Percentiles rank a stretch among this genome's conserved stretches.
Evolutionary conservation across 2,329 filamentous ascomycete genomes (phyloP).

Genomic region (Scedosporium minutisporum): DNA sequence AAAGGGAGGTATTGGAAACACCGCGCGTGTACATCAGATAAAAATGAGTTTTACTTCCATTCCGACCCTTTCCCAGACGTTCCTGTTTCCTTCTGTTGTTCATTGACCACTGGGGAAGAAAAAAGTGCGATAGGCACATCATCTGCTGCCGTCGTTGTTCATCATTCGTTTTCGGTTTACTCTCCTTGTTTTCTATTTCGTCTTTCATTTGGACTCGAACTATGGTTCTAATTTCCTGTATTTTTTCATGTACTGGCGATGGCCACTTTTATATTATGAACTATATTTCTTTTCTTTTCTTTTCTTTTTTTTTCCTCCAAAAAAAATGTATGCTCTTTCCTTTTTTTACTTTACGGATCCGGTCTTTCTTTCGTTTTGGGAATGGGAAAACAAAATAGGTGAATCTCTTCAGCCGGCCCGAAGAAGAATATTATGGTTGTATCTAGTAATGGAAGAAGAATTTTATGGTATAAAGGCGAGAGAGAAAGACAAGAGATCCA

Average conservation of each 20-base stretch:
- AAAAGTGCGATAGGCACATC: too few species aligned
- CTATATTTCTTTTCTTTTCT: background rate
- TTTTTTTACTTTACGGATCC: background rate
- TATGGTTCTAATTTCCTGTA: background rate
- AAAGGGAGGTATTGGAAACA: too few species aligned
- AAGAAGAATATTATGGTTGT: background rate
- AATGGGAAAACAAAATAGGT: background rate
- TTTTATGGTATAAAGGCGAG: background rate
- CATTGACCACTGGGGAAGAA: too few species aligned
- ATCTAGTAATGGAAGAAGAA: background rate
- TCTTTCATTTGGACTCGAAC: background rate
- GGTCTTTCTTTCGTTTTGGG: background rate
- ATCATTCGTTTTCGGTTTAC: background rate
- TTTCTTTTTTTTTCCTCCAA: background rate
- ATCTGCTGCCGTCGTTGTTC: background rate
- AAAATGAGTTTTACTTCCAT: too few species aligned
- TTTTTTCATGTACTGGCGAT: background rate
- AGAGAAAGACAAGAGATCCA: too few species aligned
- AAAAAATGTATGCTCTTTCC: background rate
- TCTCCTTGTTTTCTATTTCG: background rate
- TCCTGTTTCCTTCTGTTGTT: too few species aligned
- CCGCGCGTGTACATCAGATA: too few species aligned
- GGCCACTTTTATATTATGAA: background rate
- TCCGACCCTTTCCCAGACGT: too few species aligned
- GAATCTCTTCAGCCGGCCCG: background rate